Conservation (phyloP, 331 rosid species). For the Erythrophleum ivorense region DNA sequence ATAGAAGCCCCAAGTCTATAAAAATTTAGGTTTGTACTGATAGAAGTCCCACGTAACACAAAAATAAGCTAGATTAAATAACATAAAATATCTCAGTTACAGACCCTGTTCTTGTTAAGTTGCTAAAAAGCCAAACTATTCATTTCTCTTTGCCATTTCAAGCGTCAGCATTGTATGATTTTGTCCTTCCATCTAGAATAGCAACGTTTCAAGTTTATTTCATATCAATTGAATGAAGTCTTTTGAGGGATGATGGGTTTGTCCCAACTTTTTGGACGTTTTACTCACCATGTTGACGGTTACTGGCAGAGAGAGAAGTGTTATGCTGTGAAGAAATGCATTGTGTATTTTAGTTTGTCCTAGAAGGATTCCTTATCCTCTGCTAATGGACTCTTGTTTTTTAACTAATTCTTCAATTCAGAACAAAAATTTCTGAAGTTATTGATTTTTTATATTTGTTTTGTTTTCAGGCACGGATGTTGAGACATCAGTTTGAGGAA, state of each 20-base stretch:
- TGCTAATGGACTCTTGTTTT: neutral
- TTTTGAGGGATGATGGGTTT: neutral
- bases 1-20: no score
- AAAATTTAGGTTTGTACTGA: no score
- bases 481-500: slow-evolving; percentile 49
- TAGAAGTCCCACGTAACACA: no score
- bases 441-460: neutral
- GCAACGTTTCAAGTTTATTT: neutral
- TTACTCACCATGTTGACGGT: neutral
- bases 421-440: neutral
- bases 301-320: neutral
- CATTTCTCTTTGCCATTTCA: neutral
- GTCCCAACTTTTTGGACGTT: neutral
- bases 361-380: neutral
- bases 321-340: neutral
- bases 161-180: neutral
- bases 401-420: neutral
- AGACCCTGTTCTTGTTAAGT: no score
- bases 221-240: neutral
- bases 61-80: no score
- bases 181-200: neutral
- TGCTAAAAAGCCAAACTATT: no score
- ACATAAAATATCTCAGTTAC: neutral
- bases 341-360: slow-evolving; percentile 12
- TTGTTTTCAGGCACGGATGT: slow-evolving; percentile 41